These are phyloP conservation scores for Chloromonas sp. DNA, from an alignment of 163 green algal genomes.

Conservation along the genomic window DNA sequence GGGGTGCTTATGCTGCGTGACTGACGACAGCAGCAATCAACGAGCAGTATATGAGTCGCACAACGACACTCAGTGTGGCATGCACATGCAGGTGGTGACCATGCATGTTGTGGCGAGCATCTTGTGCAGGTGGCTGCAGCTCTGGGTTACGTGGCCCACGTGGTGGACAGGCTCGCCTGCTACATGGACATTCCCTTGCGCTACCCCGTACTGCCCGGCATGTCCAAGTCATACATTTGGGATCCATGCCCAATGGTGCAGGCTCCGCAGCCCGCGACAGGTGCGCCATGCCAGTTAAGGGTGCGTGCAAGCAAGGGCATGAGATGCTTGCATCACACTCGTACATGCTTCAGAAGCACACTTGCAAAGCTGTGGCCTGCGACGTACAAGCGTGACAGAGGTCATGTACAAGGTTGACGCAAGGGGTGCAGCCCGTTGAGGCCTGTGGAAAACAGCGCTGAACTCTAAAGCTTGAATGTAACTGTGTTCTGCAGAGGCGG, in stretches of 20 bases:
- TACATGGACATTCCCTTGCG: constrained; percentile 73
- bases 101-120: not conserved
- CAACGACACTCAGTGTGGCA: not conserved
- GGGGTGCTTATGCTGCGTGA: too few species aligned
- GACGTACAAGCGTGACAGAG: too few species aligned
- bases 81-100: not conserved
- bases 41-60: too few species aligned
- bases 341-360: too few species aligned
- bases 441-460: too few species aligned
- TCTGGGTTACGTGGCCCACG: constrained; percentile 64
- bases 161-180: constrained; percentile 38
- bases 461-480: too few species aligned
- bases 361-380: not conserved
- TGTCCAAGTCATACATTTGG: constrained; percentile 21
- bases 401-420: too few species aligned
- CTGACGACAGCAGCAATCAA: too few species aligned
- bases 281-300: not conserved
- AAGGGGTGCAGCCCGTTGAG: too few species aligned
- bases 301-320: too few species aligned
- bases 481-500: too few species aligned
- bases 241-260: constrained; percentile 22
- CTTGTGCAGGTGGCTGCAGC: constrained; percentile 38
- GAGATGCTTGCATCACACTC: too few species aligned
- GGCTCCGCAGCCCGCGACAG: not conserved
- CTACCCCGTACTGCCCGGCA: constrained; percentile 47